Conservation (phyloP, 2,329 filamentous ascomycete species). For the Ceratocystis harringtonii region DNA sequence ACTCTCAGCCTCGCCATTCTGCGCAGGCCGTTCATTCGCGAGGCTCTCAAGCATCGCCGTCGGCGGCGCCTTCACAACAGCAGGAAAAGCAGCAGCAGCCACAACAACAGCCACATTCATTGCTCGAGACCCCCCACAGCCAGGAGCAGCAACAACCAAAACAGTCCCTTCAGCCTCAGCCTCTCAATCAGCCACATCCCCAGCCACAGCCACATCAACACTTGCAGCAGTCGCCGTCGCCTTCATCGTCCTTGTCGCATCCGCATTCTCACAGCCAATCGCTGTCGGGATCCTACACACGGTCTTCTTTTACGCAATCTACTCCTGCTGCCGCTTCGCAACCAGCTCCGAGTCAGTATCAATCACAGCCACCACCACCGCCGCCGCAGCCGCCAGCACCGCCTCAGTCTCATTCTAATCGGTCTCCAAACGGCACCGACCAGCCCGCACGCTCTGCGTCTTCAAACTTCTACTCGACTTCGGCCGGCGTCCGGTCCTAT, state of each 20-base stretch:
- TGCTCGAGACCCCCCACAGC: background rate
- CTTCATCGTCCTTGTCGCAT: background rate
- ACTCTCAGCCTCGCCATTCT: slow-evolving; percentile 14
- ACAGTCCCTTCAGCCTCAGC: background rate
- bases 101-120: background rate
- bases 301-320: background rate
- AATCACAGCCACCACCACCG: background rate
- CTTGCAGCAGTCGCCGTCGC: background rate
- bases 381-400: background rate
- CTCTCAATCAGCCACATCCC: slow-evolving; percentile 1
- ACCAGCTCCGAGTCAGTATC: background rate
- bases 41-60: slow-evolving; percentile 4
- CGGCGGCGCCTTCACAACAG: background rate
- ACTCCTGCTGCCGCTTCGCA: background rate
- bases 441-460: slow-evolving; percentile 2
- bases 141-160: background rate
- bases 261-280: background rate
- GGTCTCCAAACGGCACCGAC: slow-evolving; percentile 7
- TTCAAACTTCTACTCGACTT: slow-evolving; percentile 11
- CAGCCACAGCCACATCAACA: slow-evolving; percentile 8
- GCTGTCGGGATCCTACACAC: background rate
- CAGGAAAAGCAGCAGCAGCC: background rate
- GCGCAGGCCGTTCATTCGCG: background rate
- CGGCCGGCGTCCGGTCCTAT: slow-evolving; percentile 11
- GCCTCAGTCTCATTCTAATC: slow-evolving; percentile 4